These are phyloP conservation scores for Picochlorum costavermella DNA, from an alignment of 139 green algal species.

Conservation along the genomic window DNA sequence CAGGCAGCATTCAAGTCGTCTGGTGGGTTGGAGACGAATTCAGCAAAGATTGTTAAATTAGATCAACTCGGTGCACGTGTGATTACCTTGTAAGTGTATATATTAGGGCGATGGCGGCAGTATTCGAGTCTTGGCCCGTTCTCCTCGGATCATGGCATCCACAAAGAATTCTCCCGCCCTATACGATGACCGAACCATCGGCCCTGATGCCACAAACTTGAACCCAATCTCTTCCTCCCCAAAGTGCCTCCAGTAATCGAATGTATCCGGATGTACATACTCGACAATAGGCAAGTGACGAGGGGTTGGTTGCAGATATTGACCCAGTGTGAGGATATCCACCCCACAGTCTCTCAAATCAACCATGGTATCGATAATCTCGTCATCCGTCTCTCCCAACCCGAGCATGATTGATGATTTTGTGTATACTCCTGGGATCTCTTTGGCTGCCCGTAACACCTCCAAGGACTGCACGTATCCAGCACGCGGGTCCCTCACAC, in stretches of 20 bases:
- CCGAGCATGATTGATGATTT: constrained; percentile 96
- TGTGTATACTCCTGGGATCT: constrained; percentile 64
- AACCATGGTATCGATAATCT: constrained; percentile 80
- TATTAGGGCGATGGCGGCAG: neutral
- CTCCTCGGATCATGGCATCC: constrained; percentile 13
- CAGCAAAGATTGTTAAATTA: constrained; percentile 50
- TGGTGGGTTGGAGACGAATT: constrained; percentile 61
- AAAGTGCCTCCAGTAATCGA: constrained; percentile 79
- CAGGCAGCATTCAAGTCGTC: constrained; percentile 48
- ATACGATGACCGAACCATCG: constrained; percentile 93
- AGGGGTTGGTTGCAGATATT: constrained; percentile 96
- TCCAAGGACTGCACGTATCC: constrained; percentile 78
- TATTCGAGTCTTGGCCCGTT: neutral
- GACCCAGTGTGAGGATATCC: constrained; percentile 90
- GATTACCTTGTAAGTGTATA: neutral
- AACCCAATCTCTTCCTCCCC: constrained; percentile 84
- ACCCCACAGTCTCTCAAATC: constrained; percentile 71
- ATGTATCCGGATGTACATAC: constrained; percentile 88
- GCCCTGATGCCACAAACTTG: constrained; percentile 87
- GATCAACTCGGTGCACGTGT: constrained; percentile 47
- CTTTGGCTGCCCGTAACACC: constrained; percentile 80
- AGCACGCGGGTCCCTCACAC: constrained; percentile 80
- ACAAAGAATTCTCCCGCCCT: constrained; percentile 71
- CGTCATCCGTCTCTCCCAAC: constrained; percentile 77
- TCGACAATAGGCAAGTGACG: constrained; percentile 80